Base-by-base conservation (phyloP, 2,329 filamentous ascomycete species). In the Thyridium curvatum region DNA sequence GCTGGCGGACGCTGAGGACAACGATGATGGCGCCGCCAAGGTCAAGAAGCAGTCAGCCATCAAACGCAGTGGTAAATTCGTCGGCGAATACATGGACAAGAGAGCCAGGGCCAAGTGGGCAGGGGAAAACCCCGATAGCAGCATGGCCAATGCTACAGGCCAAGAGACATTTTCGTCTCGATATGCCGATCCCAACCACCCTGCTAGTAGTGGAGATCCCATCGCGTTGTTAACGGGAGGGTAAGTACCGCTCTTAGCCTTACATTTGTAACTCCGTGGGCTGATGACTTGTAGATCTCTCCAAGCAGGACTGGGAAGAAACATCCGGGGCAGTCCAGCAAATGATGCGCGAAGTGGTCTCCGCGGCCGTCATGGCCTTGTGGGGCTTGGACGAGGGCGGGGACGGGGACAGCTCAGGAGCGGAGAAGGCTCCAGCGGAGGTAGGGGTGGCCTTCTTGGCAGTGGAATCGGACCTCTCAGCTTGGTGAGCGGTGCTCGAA, bases 111-210 rank as follows among this genome's bases (percentile, higher is more conserved):
- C 46, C 2, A 38, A 45, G 14, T 55, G 50, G 52, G 29, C 43
- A 1, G 44, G 41, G 4, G 37, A 49, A n/a, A 44, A 48, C 18
- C 45, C 41, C 0, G 39, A 43, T 6, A 39, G 39, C 32, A 38
- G 38, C 9, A 32, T 44, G 13, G 50, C 51, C n/a, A 48, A 43
- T n/a, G 12, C 46, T n/a, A 33, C 43, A n/a, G 3, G 52, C 49
- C 2, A 46, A 46, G 32, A 46, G 46, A 3, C 38, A 43, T n/a
- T 57, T 57, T 16, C 40, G 34, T 56, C 52, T 5, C 37, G 51
- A 7, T 56, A 54, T 28, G 48, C 52, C 6, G 52, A 55, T 17
- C 52, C 53, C 2, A 52, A 41, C 12, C 52, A 54, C 31, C 48
- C 51, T 7, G 53, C 47, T 3, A 43, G 45, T 17, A 56, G 50